phyloP scores from a whole-genome alignment of 805 yeast species.

The Candida multigemmis region DNA sequence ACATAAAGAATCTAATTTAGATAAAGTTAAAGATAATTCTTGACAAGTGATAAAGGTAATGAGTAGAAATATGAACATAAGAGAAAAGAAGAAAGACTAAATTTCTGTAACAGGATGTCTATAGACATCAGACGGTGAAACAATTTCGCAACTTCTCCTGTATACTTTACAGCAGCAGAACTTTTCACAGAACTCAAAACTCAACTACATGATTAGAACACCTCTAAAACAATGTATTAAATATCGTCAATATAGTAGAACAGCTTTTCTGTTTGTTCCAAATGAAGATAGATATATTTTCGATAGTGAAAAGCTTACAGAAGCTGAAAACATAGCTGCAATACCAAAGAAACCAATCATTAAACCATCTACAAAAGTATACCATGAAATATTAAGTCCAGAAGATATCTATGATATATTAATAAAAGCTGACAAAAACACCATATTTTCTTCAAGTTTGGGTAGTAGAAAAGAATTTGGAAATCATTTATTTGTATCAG shows the following conservation, averaged over 20 bases:
- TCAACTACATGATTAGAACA: too few relatives aligned
- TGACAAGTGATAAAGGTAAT: neutral
- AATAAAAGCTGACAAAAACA: constrained; percentile 18
- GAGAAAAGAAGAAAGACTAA: too few relatives aligned
- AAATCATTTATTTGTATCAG: constrained; percentile 12
- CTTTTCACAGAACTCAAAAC: too few relatives aligned
- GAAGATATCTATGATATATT: constrained; percentile 23
- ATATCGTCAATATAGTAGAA: constrained; percentile 1
- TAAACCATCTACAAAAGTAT: constrained; percentile 7
- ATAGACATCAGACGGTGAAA: too few relatives aligned
- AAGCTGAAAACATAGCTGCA: constrained; percentile 21
- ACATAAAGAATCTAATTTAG: constrained; percentile 19
- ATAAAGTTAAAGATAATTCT: too few relatives aligned
- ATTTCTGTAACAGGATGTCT: too few relatives aligned
- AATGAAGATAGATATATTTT: constrained; percentile 17
- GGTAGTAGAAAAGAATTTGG: constrained; percentile 6
- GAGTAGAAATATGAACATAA: neutral
- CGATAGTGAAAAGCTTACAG: constrained; percentile 17
- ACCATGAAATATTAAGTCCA: constrained; percentile 23
- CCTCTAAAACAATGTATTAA: too few relatives aligned
- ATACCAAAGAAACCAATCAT: constrained; percentile 21
- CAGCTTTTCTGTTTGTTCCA: constrained; percentile 15
- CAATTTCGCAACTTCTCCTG: too few relatives aligned
- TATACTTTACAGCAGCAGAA: too few relatives aligned
- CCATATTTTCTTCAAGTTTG: constrained; percentile 19